Conservation (phyloP, 1,284 basidiomycete species). For the Xerocomus cyaneibrunnescens region DNA sequence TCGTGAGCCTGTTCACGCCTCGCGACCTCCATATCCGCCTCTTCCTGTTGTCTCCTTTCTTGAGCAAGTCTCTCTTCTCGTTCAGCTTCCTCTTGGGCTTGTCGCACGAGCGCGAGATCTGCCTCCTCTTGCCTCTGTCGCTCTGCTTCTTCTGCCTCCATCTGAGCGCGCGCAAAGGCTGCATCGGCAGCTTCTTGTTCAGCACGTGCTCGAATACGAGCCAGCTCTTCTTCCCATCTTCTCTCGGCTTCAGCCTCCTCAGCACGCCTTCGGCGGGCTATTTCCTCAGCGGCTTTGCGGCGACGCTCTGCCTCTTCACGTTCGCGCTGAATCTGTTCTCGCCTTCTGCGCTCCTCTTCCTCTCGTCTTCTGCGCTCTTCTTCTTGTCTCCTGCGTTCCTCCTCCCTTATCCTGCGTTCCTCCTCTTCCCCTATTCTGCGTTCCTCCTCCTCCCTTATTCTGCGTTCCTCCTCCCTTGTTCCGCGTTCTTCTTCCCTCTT, state of each 20-base stretch:
- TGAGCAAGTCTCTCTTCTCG: constrained; percentile 23
- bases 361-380: neutral
- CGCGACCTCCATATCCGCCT: constrained; percentile 33
- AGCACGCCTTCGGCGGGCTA: constrained; percentile 6
- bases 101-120: constrained; percentile 29
- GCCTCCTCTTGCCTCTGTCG: constrained; percentile 33
- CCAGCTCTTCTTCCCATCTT: constrained; percentile 33
- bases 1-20: constrained; percentile 40
- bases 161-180: constrained; percentile 35
- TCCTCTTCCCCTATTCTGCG: constrained; percentile 8
- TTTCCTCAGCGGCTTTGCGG: constrained; percentile 19
- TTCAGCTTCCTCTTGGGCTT: constrained; percentile 33
- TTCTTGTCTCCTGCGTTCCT: constrained; percentile 3
- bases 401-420: constrained; percentile 17
- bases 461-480: constrained; percentile 13
- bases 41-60: constrained; percentile 31
- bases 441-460: constrained; percentile 27
- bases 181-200: constrained; percentile 37
- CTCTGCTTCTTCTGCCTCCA: constrained; percentile 35
- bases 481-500: constrained; percentile 23
- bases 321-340: constrained; percentile 14
- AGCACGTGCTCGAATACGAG: constrained; percentile 31
- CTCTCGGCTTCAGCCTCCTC: constrained; percentile 33
- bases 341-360: constrained; percentile 21
- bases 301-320: constrained; percentile 23